Evolutionary conservation across 176 grass and related monocot genomes (phyloP), one percentile per base, ranked within the genome.

Genomic region (Dactylis glomerata): DNA sequence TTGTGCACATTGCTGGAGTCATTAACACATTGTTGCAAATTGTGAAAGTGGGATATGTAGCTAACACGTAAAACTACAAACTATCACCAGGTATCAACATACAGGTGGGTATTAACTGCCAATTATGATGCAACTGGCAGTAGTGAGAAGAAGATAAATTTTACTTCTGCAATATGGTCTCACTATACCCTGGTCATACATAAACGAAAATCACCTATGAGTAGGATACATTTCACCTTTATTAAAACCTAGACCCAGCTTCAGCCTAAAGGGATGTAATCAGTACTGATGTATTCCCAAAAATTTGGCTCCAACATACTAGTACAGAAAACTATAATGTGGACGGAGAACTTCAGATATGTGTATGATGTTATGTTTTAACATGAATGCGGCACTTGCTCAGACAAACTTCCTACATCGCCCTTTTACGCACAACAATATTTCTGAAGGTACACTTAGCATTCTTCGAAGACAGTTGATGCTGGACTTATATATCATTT

Each of bases 31-130:
- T 23, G 6, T 83, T 56, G 5, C 26, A 22, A 42, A 31, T 41
- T 54, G 32, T 19, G 61, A 82, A 80, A 13, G 46, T 26, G 14
- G 38, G 10, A 84, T 83, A 75, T 80, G 75, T 31, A 73, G 68
- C 24, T 36, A 77, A 19, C 5, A 5, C 12, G 61, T 16, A 81
- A 73, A 77, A 24, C 26, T 69, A 72, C 51, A 65, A 10, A 54
- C 22, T 22, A 77, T 12, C 14, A 68, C 59, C 7, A 32, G 16
- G 65, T 30, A 33, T 17, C 33, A 19, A 41, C 1, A n/a, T 30
- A 45, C 23, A 66, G 3, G 4, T 52, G 17, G 5, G 49, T 52
- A 19, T 20, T 52, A 52, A 52, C 49, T 52, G 49, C 49, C 4
- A 19, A 7, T 6, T 59, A 41, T 44, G 23, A 62, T 62, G 34